A percentile compares a stretch with the other conserved stretches of the same genome.
These are phyloP conservation scores for Lepiota venenata DNA, from an alignment of 768 basidiomycete genomes.

Conservation along the genomic window DNA sequence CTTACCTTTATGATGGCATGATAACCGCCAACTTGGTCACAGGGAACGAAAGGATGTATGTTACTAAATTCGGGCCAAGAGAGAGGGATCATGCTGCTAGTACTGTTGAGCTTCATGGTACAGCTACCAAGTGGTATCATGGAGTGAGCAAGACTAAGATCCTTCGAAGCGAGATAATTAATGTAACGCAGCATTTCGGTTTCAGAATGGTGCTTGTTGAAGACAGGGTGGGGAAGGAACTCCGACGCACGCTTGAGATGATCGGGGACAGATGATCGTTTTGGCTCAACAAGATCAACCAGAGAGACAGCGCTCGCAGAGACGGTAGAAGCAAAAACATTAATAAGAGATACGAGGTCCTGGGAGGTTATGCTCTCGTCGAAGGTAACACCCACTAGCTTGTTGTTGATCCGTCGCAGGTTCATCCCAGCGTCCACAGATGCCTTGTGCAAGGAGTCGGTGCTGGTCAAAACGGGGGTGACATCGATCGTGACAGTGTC, in stretches of 20 bases:
- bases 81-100: conserved; percentile 95
- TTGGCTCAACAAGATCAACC: conserved; percentile 43
- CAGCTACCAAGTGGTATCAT: conserved; percentile 97
- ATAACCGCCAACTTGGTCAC: conserved; percentile 89
- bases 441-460: conserved; percentile 63
- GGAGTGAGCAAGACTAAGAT: conserved; percentile 89
- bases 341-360: conserved; percentile 75
- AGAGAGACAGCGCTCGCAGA: conserved; percentile 45
- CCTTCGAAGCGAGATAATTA: conserved; percentile 90
- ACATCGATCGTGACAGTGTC: conserved; percentile 87
- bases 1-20: conserved; percentile 69
- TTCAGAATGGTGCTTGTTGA: conserved; percentile 97
- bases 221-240: conserved; percentile 84
- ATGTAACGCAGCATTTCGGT: conserved; percentile 99
- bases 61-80: conserved; percentile 91
- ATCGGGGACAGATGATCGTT: conserved; percentile 47
- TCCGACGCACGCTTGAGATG: conserved; percentile 57
- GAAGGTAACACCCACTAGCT: conserved; percentile 81
- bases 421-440: conserved; percentile 74
- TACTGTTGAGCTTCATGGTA: conserved; percentile 98
- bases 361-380: conserved; percentile 84
- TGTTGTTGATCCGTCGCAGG: conserved; percentile 72
- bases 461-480: conserved; percentile 50
- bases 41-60: conserved; percentile 92
- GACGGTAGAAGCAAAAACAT: conserved; percentile 73